A percentile compares a stretch with the other conserved stretches of the same genome.
phyloP scores from a whole-genome alignment of 768 basidiomycete genomes.

The Mycena indigotica region DNA sequence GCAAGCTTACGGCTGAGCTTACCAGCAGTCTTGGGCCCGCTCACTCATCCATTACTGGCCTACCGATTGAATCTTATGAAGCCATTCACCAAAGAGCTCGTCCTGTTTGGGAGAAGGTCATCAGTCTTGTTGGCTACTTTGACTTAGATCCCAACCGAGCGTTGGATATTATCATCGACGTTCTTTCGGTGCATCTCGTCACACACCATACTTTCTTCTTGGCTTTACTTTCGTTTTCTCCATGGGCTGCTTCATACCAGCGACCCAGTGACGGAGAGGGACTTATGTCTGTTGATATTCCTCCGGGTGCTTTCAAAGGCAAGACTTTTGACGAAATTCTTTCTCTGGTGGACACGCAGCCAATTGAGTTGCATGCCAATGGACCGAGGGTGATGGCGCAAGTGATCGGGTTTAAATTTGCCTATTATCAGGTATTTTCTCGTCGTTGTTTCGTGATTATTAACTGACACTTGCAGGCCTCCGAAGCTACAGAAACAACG shows the following conservation, averaged over 20 bases:
- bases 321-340: slow-evolving; percentile 73
- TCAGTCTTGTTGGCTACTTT: slow-evolving; percentile 92
- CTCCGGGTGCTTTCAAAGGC: slow-evolving; percentile 48
- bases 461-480: slow-evolving; percentile 40
- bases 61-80: slow-evolving; percentile 59
- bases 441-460: slow-evolving; percentile 5
- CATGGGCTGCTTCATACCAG: slow-evolving; percentile 70
- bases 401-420: slow-evolving; percentile 97
- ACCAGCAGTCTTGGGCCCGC: slow-evolving; percentile 74
- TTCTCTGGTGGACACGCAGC: slow-evolving; percentile 48
- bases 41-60: slow-evolving; percentile 68
- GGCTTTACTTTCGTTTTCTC: slow-evolving; percentile 81
- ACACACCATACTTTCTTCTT: slow-evolving; percentile 90
- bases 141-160: slow-evolving; percentile 95
- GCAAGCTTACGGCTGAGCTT: slow-evolving; percentile 86
- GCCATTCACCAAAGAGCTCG: slow-evolving; percentile 65
- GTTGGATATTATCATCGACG: slow-evolving; percentile 90
- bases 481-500: slow-evolving; percentile 59
- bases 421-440: slow-evolving; percentile 76
- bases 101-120: slow-evolving; percentile 79
- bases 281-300: slow-evolving; percentile 41
- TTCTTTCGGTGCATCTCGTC: slow-evolving; percentile 78
- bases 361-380: slow-evolving; percentile 25
- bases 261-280: slow-evolving; percentile 34
- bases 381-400: slow-evolving; percentile 76